Conservation (phyloP, 352 stramenopile genomes). For the Phytophthora litchii region DNA sequence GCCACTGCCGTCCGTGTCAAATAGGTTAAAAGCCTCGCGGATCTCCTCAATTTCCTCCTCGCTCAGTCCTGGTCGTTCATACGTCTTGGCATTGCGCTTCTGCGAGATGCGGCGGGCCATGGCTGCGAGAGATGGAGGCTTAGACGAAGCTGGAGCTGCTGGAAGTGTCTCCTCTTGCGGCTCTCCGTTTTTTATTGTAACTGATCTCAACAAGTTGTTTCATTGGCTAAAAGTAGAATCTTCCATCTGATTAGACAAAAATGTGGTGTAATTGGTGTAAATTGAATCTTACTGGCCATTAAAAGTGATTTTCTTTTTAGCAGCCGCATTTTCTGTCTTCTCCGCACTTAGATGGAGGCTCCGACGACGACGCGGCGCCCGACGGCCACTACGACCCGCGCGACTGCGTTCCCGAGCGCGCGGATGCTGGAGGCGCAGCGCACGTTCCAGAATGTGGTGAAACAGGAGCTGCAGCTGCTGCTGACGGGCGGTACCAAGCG, state of each 20-base stretch:
- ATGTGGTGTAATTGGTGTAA: conserved; percentile 5
- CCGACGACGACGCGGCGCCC: conserved; percentile 32
- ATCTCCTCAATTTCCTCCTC: conserved; percentile 97
- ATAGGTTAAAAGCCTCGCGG: conserved; percentile 96
- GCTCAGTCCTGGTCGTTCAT: conserved; percentile 87
- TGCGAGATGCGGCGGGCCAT: conserved; percentile 82
- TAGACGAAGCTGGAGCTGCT: not conserved
- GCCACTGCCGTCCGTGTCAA: conserved; percentile 96
- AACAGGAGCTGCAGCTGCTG: conserved; percentile 79
- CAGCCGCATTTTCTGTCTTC: conserved; percentile 34
- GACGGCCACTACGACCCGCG: conserved; percentile 3
- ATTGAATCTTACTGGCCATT: conserved; percentile 24
- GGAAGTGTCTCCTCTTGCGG: not conserved
- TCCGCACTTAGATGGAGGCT: conserved; percentile 30
- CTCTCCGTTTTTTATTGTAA: conserved; percentile 1
- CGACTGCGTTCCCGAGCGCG: conserved; percentile 22
- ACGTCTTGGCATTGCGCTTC: conserved; percentile 91
- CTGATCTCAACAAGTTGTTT: conserved; percentile 5
- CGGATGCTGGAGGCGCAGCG: conserved; percentile 73
- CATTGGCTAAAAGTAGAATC: not conserved
- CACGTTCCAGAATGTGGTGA: conserved; percentile 78
- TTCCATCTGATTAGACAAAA: not conserved
- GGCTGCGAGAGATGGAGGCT: not conserved
- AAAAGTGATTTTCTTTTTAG: conserved; percentile 5
- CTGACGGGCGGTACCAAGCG: conserved; percentile 56